Conservation (phyloP, 2,329 filamentous ascomycete species). For the Pseudopithomyces chartarum region DNA sequence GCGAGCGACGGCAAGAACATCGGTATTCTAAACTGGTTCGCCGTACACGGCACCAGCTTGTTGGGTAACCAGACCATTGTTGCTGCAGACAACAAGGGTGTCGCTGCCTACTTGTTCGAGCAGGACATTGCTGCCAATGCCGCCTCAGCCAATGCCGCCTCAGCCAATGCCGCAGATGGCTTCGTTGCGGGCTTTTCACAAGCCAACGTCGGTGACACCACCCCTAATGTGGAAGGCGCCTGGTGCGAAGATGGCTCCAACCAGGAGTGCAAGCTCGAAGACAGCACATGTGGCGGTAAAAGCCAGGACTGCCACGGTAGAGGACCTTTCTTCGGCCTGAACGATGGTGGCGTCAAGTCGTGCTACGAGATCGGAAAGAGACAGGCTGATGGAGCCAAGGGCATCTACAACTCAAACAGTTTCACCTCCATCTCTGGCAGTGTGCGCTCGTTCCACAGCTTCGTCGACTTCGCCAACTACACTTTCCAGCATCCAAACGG, state of each 20-base stretch:
- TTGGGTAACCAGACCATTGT: conserved; percentile 90
- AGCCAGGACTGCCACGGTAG: conserved; percentile 75
- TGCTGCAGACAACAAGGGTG: conserved; percentile 95
- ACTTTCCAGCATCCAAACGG: conserved; percentile 76
- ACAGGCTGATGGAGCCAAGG: conserved; percentile 68
- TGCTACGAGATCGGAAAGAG: conserved; percentile 77
- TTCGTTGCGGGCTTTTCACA: conserved; percentile 95
- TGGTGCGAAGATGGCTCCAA: conserved; percentile 84
- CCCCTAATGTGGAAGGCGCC: conserved; percentile 84
- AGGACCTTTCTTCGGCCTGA: conserved; percentile 69
- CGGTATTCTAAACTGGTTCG: conserved; percentile 87
- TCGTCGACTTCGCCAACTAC: conserved; percentile 79
- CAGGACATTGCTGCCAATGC: conserved; percentile 61
- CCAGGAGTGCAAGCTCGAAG: conserved; percentile 72
- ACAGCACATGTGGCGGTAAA: conserved; percentile 81
- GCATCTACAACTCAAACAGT: conserved; percentile 59
- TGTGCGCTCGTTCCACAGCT: conserved; percentile 83
- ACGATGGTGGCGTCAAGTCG: conserved; percentile 69
- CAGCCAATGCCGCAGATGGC: conserved; percentile 58
- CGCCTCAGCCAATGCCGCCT: conserved; percentile 53
- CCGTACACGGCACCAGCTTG: conserved; percentile 89
- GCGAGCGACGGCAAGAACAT: conserved; percentile 76
- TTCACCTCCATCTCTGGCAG: conserved; percentile 63
- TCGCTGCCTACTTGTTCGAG: conserved; percentile 85
- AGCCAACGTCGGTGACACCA: conserved; percentile 88